A percentile compares a stretch with the other conserved stretches of the same genome.
Evolutionary conservation across 306 rosid genomes (phyloP).

Genomic region (Glycine tomentella): DNA sequence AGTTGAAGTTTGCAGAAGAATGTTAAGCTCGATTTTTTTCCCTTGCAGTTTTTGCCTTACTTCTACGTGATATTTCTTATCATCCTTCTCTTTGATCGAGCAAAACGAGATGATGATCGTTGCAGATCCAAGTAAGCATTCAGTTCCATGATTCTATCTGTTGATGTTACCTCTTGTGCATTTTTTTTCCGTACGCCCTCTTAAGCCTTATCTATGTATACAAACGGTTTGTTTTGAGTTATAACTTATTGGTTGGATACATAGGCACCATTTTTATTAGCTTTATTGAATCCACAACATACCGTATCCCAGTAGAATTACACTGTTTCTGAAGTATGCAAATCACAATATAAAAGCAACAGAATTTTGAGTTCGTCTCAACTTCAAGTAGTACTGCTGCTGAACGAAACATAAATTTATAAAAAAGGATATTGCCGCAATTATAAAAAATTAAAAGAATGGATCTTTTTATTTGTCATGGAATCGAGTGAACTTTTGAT

Average conservation of each 20-base stretch:
- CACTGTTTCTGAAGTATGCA: background rate
- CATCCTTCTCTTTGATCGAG: conserved; percentile 93
- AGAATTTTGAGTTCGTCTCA: background rate
- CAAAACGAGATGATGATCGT: conserved; percentile 92
- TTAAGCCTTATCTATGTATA: conserved; percentile 7
- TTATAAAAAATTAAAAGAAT: background rate
- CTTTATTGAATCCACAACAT: conserved; percentile 3
- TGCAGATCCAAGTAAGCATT: conserved; percentile 93
- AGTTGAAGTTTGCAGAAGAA: conserved; percentile 36
- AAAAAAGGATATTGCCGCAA: background rate
- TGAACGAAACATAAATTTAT: background rate
- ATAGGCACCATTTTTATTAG: background rate
- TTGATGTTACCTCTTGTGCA: background rate
- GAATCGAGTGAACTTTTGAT: conserved; percentile 12
- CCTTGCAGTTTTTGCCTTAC: conserved; percentile 86
- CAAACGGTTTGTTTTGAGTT: background rate
- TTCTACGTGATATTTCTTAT: conserved; percentile 90
- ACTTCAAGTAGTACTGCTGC: background rate
- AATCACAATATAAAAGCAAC: background rate
- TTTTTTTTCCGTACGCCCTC: background rate
- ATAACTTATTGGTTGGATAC: background rate
- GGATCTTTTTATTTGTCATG: background rate
- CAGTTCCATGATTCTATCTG: conserved; percentile 23
- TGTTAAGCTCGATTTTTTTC: conserved; percentile 39
- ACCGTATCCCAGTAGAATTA: background rate